Percentiles rank a stretch among this genome's conserved stretches.
Conservation (phyloP, 371 early-diverging fungal species). For the Apophysomyces elegans region DNA sequence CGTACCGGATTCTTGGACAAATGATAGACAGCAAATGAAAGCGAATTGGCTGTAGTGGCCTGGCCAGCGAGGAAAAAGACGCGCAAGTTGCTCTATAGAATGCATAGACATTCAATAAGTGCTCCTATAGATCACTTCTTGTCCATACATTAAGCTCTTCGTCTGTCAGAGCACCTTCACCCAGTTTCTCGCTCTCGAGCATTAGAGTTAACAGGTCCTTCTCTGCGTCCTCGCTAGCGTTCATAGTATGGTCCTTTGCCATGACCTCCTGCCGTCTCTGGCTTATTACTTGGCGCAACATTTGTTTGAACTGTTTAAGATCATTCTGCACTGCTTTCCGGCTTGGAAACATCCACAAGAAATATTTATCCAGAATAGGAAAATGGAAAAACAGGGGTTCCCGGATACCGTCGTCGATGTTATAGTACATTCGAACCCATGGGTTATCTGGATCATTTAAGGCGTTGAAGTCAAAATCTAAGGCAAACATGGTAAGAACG, state of each 20-base stretch:
- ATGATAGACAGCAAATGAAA: conserved; percentile 32
- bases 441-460: conserved; percentile 9
- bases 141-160: conserved; percentile 8
- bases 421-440: conserved; percentile 13
- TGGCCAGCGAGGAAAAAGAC: conserved; percentile 51
- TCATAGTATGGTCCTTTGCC: not conserved
- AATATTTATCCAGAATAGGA: conserved; percentile 17
- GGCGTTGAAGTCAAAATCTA: conserved; percentile 7
- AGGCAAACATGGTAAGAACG: not conserved
- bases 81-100: conserved; percentile 28
- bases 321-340: conserved; percentile 30
- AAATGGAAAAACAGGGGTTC: conserved; percentile 12
- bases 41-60: conserved; percentile 37
- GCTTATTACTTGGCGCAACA: conserved; percentile 31
- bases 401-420: conserved; percentile 7
- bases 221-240: conserved; percentile 1
- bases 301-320: conserved; percentile 19
- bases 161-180: not conserved
- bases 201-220: conserved; percentile 19
- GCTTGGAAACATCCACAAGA: conserved; percentile 26
- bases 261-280: conserved; percentile 21
- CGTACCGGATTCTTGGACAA: conserved; percentile 22
- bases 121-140: conserved; percentile 17
- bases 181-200: conserved; percentile 12
- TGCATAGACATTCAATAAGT: not conserved